Evolutionary conservation across 768 basidiomycete species (phyloP), one percentile per base, ranked within the genome.

Genomic region (Coprinellus aureogranulatus): DNA sequence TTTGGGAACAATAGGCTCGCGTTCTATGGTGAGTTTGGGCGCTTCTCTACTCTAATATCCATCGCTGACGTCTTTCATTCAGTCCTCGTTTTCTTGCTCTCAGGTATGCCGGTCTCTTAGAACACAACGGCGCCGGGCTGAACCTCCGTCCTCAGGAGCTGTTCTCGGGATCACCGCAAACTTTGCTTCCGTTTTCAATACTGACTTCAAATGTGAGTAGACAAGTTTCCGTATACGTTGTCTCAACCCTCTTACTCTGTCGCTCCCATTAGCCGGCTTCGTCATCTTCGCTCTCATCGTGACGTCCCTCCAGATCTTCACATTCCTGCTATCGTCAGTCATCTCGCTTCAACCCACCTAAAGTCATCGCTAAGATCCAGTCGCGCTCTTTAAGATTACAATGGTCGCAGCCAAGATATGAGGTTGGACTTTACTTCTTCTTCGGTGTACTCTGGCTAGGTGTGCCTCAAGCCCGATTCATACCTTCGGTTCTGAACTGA

Each of bases 111-210:
- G 37, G 62, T 20, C 37, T 44, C 16, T 34, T 6, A 5, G 4
- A 18, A 4, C 16, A 39, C 53, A 41, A 53, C 45, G 4, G 23
- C 51, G 30, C 40, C 53, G 26, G 20, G 37, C 22, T 11, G 56
- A 41, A 55, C 20, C 37, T 37, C 28, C 25, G 27, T 4, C 22
- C 51, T 20, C 62, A 79, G 75, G 75, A 14, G 76, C 79, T 27
- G 86, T 90, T 37, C 79, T 92, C 3, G 90, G 90, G 10, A 68
- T 92, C 23, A 75, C 84, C 2, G 83, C 81, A 12, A 82, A 90
- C 69, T 84, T 91, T 62, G 88, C 86, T 1, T 77, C 57, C 49
- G 67, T 86, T 14, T 26, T 51, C 25, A 28, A 53, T 37, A 14
- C 39, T 28, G 25, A 30, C 8, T 51, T 27, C 31, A 51, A 51